phyloP scores from a whole-genome alignment of 78 protist species.

The Dictyostelium capitatum region DNA sequence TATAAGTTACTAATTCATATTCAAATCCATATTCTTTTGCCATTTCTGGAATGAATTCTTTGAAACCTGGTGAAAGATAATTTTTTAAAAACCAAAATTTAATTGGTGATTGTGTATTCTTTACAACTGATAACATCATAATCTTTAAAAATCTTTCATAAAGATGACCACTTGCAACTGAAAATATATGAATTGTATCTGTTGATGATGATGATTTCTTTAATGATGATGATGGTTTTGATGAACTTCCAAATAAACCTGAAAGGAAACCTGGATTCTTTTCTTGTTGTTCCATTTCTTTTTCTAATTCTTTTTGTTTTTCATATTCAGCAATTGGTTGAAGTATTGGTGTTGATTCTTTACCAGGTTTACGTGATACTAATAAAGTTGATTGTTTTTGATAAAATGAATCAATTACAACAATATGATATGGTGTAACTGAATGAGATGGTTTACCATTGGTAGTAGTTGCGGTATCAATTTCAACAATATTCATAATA shows the following conservation, averaged over 20 bases:
- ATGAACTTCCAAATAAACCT: not conserved
- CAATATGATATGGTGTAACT: slow-evolving; percentile 3
- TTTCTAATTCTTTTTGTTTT: not conserved
- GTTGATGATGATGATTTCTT: not conserved
- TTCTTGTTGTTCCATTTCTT: not conserved
- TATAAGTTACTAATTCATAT: slow-evolving; percentile 95
- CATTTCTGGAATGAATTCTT: slow-evolving; percentile 81
- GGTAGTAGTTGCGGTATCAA: not conserved
- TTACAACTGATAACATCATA: slow-evolving; percentile 95
- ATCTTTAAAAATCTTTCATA: slow-evolving; percentile 97
- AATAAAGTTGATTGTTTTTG: not conserved
- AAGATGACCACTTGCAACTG: slow-evolving; percentile 98
- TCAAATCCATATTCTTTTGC: slow-evolving; percentile 91
- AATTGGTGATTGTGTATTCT: slow-evolving; percentile 87
- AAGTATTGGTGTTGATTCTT: slow-evolving; percentile 36
- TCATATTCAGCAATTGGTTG: slow-evolving; percentile 46
- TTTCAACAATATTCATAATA: slow-evolving; percentile 8
- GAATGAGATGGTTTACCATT: not conserved
- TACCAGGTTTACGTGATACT: slow-evolving; percentile 21
- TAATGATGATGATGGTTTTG: not conserved
- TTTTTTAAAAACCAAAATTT: slow-evolving; percentile 98
- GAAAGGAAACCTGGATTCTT: not conserved
- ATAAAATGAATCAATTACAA: slow-evolving; percentile 12
- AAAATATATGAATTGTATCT: slow-evolving; percentile 95
- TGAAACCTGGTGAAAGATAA: slow-evolving; percentile 94